These are phyloP conservation scores for Kuraishia capsulata DNA, from an alignment of 805 yeast species.

Conservation along the genomic window DNA sequence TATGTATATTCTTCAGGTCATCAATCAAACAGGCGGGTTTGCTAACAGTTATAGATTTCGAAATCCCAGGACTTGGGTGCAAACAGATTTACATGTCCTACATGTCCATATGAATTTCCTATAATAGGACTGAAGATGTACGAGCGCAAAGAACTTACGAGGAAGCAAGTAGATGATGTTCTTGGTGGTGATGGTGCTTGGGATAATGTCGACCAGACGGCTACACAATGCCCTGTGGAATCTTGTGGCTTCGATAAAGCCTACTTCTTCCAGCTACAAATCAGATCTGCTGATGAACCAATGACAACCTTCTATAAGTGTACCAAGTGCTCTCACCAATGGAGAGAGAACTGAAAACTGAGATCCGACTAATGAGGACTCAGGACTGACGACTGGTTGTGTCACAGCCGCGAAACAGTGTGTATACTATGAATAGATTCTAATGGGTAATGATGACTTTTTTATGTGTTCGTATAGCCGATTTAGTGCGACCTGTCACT, in stretches of 20 bases:
- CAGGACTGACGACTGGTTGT: too few species aligned
- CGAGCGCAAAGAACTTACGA: conserved; percentile 72
- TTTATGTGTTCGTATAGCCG: too few species aligned
- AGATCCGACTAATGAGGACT: too few species aligned
- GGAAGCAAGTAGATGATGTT: conserved; percentile 93
- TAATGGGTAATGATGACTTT: neutral
- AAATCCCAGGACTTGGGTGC: conserved; percentile 40
- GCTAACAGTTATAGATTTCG: conserved; percentile 29
- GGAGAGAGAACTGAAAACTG: conserved; percentile 77
- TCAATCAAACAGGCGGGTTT: too few species aligned
- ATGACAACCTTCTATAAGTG: conserved; percentile 98
- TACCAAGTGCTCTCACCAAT: conserved; percentile 84
- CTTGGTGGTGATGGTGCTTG: conserved; percentile 96
- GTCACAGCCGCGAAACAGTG: too few species aligned
- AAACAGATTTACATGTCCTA: conserved; percentile 76
- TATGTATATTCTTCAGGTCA: conserved; percentile 17
- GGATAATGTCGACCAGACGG: conserved; percentile 97
- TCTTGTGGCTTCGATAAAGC: conserved; percentile 85
- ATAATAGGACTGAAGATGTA: conserved; percentile 76
- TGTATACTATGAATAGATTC: too few species aligned
- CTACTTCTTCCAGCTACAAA: conserved; percentile 93
- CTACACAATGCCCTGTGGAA: conserved; percentile 86
- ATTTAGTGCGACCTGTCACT: too few species aligned
- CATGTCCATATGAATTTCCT: conserved; percentile 94
- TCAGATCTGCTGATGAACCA: conserved; percentile 97